phyloP scores from a whole-genome alignment of 192 early-diverging fungal genomes.

The Backusella psychrophila region DNA sequence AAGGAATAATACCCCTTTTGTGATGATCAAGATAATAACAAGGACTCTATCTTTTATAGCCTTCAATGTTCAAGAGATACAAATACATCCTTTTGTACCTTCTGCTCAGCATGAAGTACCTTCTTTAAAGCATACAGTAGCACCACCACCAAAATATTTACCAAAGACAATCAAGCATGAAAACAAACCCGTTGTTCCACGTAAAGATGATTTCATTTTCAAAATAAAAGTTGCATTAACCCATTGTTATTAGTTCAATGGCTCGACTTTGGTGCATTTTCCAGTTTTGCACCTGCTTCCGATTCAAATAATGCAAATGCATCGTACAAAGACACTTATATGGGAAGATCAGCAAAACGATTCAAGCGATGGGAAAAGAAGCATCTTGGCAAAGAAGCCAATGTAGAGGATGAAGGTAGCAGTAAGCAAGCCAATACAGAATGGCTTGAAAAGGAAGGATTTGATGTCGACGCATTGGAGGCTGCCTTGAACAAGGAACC shows the following conservation, averaged over 20 bases:
- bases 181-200: slow-evolving; percentile 26
- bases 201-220: slow-evolving; percentile 3
- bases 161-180: slow-evolving; percentile 10
- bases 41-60: slow-evolving; percentile 9
- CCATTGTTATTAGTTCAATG: slow-evolving; percentile 39
- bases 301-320: slow-evolving; percentile 48
- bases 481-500: slow-evolving; percentile 16
- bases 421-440: slow-evolving; percentile 8
- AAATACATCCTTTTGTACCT: slow-evolving; percentile 23
- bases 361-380: slow-evolving; percentile 18
- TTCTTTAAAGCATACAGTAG: slow-evolving; percentile 28
- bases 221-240: background rate
- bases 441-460: slow-evolving; percentile 29
- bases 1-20: background rate
- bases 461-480: slow-evolving; percentile 23
- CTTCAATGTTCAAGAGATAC: slow-evolving; percentile 33
- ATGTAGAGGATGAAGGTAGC: background rate
- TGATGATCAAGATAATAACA: too few relatives aligned
- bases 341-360: slow-evolving; percentile 27
- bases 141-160: background rate
- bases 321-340: slow-evolving; percentile 42
- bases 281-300: slow-evolving; percentile 51
- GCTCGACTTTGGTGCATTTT: slow-evolving; percentile 45
- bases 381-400: background rate
- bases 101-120: slow-evolving; percentile 21